These are phyloP conservation scores for Sporothrix pseudoabietina DNA, from an alignment of 2,329 filamentous ascomycete species.

Conservation along the genomic window DNA sequence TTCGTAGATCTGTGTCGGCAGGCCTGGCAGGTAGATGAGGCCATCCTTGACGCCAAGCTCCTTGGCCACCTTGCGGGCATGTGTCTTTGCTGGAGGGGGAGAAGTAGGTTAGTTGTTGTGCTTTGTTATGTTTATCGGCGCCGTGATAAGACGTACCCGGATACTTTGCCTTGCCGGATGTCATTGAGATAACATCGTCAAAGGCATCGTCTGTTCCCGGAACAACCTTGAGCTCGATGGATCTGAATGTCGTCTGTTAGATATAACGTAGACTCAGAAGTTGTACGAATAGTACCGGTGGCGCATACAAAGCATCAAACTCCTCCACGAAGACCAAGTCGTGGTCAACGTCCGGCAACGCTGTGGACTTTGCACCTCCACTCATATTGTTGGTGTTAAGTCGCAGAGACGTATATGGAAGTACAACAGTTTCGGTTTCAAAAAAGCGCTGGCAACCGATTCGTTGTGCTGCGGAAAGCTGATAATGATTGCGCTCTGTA, in stretches of 20 bases:
- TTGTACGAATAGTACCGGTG: not conserved
- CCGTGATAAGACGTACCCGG: constrained; percentile 39
- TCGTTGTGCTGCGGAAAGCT: not conserved
- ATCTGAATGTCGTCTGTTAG: constrained; percentile 35
- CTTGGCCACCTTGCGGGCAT: constrained; percentile 59
- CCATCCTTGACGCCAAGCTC: constrained; percentile 54
- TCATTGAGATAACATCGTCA: not conserved
- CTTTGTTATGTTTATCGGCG: too few species aligned
- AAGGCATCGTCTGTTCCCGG: not conserved
- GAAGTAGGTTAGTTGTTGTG: not conserved
- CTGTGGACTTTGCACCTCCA: not conserved
- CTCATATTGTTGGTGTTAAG: constrained; percentile 19
- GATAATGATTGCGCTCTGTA: not conserved
- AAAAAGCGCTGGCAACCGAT: not conserved
- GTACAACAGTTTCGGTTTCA: not conserved
- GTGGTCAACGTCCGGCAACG: constrained; percentile 40
- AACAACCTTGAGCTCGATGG: constrained; percentile 46
- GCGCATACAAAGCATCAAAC: constrained; percentile 56
- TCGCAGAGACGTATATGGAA: too few species aligned
- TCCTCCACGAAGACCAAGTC: constrained; percentile 54
- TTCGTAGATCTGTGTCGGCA: constrained; percentile 54
- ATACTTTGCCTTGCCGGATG: constrained; percentile 38
- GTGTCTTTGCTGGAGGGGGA: constrained; percentile 52
- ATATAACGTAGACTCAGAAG: not conserved
- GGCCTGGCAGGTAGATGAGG: constrained; percentile 59